Percentiles rank a stretch among this genome's conserved stretches.
phyloP scores from a whole-genome alignment of 208 protist genomes.

The Trypanosoma caninum region DNA sequence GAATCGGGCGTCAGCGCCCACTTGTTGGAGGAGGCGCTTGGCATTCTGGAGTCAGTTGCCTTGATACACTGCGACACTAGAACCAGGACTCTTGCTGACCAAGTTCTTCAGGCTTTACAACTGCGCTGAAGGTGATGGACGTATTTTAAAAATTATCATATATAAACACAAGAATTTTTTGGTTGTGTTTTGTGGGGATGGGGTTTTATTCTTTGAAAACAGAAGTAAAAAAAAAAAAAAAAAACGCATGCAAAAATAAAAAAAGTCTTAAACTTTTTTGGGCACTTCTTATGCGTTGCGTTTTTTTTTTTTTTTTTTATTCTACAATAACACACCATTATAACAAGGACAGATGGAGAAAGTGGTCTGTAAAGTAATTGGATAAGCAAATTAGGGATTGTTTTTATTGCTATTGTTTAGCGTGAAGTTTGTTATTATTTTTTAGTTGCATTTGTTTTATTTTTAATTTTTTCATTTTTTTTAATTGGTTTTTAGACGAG shows the following conservation, averaged over 20 bases:
- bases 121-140: not conserved
- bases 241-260: not conserved
- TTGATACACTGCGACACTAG: slow-evolving; percentile 45
- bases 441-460: not conserved
- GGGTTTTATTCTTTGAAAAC: too few species aligned
- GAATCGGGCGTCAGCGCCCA: not conserved
- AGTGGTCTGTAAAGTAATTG: too few species aligned
- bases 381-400: too few species aligned
- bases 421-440: not conserved
- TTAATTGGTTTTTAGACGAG: not conserved
- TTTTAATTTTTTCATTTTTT: slow-evolving; percentile 1
- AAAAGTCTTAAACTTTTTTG: not conserved
- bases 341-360: too few species aligned
- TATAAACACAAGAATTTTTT: too few species aligned
- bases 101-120: slow-evolving; percentile 28
- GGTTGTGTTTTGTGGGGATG: too few species aligned
- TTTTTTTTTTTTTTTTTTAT: not conserved
- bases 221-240: not conserved
- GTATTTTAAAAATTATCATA: too few species aligned
- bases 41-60: slow-evolving; percentile 40
- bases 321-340: not conserved
- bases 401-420: not conserved
- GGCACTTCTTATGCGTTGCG: not conserved
- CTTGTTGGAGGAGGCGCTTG: slow-evolving; percentile 16
- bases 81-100: slow-evolving; percentile 54